phyloP scores from a whole-genome alignment of 805 yeast species.

The Kluyveromyces lactis region DNA sequence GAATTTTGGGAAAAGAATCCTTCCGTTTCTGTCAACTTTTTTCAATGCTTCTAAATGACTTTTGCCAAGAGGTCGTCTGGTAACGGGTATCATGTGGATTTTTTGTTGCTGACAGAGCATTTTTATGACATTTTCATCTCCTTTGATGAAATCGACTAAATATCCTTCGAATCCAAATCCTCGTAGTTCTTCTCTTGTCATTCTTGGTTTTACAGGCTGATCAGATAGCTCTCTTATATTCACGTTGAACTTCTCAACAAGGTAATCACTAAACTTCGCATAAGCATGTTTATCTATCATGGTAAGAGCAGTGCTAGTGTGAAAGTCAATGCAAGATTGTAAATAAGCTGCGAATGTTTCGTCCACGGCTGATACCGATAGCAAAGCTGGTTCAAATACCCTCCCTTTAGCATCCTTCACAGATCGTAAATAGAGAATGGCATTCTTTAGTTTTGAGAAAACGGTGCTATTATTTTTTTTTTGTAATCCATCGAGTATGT shows the following conservation, averaged over 20 bases:
- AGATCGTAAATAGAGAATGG: slow-evolving; percentile 28
- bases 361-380: slow-evolving; percentile 50
- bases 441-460: slow-evolving; percentile 26
- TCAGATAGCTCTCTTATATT: slow-evolving; percentile 45
- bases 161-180: slow-evolving; percentile 73
- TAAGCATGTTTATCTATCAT: slow-evolving; percentile 47
- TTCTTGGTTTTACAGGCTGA: slow-evolving; percentile 14
- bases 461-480: slow-evolving; percentile 14
- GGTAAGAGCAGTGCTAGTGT: slow-evolving; percentile 55
- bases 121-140: slow-evolving; percentile 61
- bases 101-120: slow-evolving; percentile 57
- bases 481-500: slow-evolving; percentile 30
- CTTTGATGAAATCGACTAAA: slow-evolving; percentile 58
- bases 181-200: slow-evolving; percentile 31
- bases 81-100: slow-evolving; percentile 54
- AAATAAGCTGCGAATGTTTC: slow-evolving; percentile 44
- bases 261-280: slow-evolving; percentile 32
- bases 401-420: slow-evolving; percentile 32
- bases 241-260: slow-evolving; percentile 41
- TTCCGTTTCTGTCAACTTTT: slow-evolving; percentile 32
- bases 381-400: slow-evolving; percentile 68
- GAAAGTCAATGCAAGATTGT: slow-evolving; percentile 46
- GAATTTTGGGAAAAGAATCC: slow-evolving; percentile 44
- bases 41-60: slow-evolving; percentile 33
- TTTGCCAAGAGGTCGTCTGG: slow-evolving; percentile 37